Percentiles rank a stretch among this genome's conserved stretches.
Conservation (phyloP, 2,329 filamentous ascomycete species). For the Ambrosiella cleistominuta region DNA sequence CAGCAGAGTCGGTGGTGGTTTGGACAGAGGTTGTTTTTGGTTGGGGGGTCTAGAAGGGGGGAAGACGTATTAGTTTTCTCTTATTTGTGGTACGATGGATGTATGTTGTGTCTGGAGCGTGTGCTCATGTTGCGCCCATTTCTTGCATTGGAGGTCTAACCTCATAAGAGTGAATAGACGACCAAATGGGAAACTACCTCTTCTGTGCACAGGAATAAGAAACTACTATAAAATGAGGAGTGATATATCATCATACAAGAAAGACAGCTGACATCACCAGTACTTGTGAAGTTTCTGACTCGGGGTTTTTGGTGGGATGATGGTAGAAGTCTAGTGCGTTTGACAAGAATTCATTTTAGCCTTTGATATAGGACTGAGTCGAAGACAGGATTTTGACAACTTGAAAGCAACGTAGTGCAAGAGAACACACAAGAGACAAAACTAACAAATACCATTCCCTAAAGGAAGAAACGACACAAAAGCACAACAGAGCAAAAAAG, state of each 20-base stretch:
- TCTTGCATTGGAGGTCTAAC: background rate
- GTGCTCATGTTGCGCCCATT: background rate
- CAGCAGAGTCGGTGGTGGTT: constrained; percentile 35
- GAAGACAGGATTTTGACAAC: constrained; percentile 3
- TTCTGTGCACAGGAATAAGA: background rate
- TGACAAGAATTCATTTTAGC: constrained; percentile 8
- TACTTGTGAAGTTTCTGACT: background rate
- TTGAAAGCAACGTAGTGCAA: constrained; percentile 1
- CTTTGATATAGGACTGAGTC: background rate
- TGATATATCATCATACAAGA: background rate
- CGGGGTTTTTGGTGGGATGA: background rate
- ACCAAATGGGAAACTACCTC: background rate
- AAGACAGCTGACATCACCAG: constrained; percentile 15
- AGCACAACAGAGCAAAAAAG: constrained; percentile 2
- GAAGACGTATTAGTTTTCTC: background rate
- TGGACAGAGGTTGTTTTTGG: constrained; percentile 25
- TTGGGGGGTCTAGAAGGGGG: constrained; percentile 16
- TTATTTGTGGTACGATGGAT: background rate
- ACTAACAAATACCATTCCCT: background rate
- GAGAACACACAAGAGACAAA: background rate
- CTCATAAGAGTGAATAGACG: background rate
- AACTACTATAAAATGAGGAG: background rate
- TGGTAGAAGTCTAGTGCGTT: background rate
- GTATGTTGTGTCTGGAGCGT: background rate
- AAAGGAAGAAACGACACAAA: background rate